Base-by-base conservation (phyloP, 208 protist genomes). In the Crithidia mellificae region DNA sequence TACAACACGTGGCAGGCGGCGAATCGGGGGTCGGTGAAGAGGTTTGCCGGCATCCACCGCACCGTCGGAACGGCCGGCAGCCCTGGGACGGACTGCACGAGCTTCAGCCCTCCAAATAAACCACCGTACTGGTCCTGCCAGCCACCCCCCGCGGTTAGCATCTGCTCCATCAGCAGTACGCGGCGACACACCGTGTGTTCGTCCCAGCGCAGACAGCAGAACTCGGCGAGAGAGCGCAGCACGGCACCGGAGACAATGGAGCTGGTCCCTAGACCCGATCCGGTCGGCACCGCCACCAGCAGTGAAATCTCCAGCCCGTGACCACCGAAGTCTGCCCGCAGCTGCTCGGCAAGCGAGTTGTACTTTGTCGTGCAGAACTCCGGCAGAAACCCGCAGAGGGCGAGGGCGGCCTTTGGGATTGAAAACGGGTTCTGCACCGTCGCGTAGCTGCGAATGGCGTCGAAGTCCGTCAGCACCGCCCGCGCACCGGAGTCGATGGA, bases 71-170 rank as follows among this genome's bases (percentile, higher is more conserved):
- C 22, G 50, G 74, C 80, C n/a, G 56, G 55, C 52, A 85, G 46
- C 5, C 72, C 73, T 15, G 81, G 44, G n/a, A 12, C 17, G 3
- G 74, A 78, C 39, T 78, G 78, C 14, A 84, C 57, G 4, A 81
- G 59, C 73, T 90, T 89, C 44, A 92, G 20, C 9, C 79, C 75
- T 3, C 65, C 64, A 46, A 74, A 83, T 32, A 92, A 63, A 1
- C 78, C 80, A 27, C 83, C 83, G 77, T 81, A 85, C 67, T 83
- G 83, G 62, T 90, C 87, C 59, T 90, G 80, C 84, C 83, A 90
- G 20, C 81, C 87, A 17, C 87, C 84, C 20, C 84, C 84, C 2
- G 81, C 85, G 20, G 81, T 86, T 32, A 92, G 59, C 55, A 92
- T 77, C 75, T 90, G 81, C 80, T 92, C 83, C 9, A 88, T 39